Percentiles rank a stretch among this genome's conserved stretches.
phyloP scores from a whole-genome alignment of 768 basidiomycete genomes.

The Psilocybe sp. region DNA sequence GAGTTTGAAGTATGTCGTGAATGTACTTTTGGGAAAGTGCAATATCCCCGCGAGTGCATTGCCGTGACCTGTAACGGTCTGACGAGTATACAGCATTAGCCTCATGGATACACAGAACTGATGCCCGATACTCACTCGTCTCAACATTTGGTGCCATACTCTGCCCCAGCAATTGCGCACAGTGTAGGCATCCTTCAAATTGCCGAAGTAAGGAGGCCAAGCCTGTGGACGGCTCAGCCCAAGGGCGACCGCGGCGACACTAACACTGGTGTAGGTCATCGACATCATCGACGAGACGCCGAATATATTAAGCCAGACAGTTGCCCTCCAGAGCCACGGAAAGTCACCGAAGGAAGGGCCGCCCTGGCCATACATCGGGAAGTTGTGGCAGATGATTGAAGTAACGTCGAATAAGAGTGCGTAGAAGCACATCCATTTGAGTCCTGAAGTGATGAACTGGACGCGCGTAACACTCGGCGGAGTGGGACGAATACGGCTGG shows the following conservation, averaged over 20 bases:
- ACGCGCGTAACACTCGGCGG: not conserved
- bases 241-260: slow-evolving; percentile 19
- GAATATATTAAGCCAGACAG: too few species aligned
- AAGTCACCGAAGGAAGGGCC: too few species aligned
- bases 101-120: not conserved
- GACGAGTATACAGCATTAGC: not conserved
- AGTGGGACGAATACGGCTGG: not conserved
- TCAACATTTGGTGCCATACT: slow-evolving; percentile 38
- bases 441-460: slow-evolving; percentile 1
- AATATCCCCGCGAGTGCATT: slow-evolving; percentile 24
- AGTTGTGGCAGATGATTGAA: too few species aligned
- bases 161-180: slow-evolving; percentile 42
- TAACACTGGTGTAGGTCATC: slow-evolving; percentile 6
- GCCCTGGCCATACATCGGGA: too few species aligned
- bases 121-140: slow-evolving; percentile 24
- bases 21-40: slow-evolving; percentile 20
- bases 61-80: slow-evolving; percentile 26
- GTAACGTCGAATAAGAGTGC: not conserved
- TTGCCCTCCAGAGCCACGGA: too few species aligned
- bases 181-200: too few species aligned
- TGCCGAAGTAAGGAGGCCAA: slow-evolving; percentile 42
- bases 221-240: slow-evolving; percentile 26
- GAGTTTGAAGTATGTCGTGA: slow-evolving; percentile 27
- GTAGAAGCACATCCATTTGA: not conserved
- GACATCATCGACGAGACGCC: not conserved